A percentile compares a stretch with the other conserved stretches of the same genome.
Conservation (phyloP, 1,284 basidiomycete species). For the Sanghuangporus baumii region DNA sequence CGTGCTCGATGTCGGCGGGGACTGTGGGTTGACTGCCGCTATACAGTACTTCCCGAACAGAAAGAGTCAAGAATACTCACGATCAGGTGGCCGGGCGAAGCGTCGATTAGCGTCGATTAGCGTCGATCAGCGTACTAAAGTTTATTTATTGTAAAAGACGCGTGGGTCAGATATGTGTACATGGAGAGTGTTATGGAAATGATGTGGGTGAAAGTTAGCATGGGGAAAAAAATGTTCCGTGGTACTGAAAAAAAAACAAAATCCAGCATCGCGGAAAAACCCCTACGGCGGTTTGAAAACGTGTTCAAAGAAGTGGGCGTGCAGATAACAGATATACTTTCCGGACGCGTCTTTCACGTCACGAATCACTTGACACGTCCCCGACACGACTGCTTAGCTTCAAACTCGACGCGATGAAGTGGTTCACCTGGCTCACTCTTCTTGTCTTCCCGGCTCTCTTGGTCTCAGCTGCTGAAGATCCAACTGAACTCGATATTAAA, state of each 20-base stretch:
- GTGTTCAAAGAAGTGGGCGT: too few species aligned
- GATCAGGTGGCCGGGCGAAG: neutral
- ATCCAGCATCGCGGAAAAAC: too few species aligned
- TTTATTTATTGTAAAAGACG: too few species aligned
- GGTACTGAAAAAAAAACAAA: too few species aligned
- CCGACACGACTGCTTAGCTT: neutral
- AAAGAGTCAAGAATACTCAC: slow-evolving; percentile 24
- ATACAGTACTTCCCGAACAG: slow-evolving; percentile 30
- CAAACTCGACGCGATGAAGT: slow-evolving; percentile 34
- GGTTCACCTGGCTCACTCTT: slow-evolving; percentile 37
- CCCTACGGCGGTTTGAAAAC: too few species aligned
- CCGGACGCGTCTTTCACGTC: neutral
- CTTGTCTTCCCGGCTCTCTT: slow-evolving; percentile 26
- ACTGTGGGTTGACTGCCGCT: slow-evolving; percentile 22
- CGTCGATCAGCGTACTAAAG: too few species aligned
- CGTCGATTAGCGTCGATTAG: neutral
- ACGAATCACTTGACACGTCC: neutral
- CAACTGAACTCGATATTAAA: slow-evolving; percentile 54
- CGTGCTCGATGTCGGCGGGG: slow-evolving; percentile 17
- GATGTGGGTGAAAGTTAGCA: too few species aligned
- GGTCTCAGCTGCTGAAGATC: slow-evolving; percentile 38
- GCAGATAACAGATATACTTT: too few species aligned
- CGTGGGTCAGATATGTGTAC: too few species aligned
- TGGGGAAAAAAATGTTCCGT: too few species aligned
- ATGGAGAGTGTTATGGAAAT: too few species aligned